Conservation (phyloP, 768 basidiomycete species). For the Lentinula detonsa region DNA sequence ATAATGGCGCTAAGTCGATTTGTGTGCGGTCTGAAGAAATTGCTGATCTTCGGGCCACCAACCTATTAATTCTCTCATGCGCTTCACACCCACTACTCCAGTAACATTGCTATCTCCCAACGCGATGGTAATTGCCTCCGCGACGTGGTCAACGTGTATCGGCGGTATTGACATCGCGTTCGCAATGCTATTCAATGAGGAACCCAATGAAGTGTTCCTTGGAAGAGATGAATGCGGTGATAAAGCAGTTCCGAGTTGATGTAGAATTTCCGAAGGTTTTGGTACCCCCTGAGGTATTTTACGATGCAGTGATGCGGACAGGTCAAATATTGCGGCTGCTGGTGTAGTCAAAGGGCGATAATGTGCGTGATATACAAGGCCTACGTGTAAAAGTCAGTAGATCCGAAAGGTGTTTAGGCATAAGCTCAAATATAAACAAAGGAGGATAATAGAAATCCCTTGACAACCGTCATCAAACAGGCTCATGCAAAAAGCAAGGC, state of each 20-base stretch:
- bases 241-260: slow-evolving; percentile 37
- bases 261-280: slow-evolving; percentile 61
- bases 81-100: slow-evolving; percentile 63
- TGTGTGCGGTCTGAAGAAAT: background rate
- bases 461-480: background rate
- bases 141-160: slow-evolving; percentile 95
- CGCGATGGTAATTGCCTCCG: slow-evolving; percentile 68
- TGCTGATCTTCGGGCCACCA: slow-evolving; percentile 31
- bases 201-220: slow-evolving; percentile 17
- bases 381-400: slow-evolving; percentile 31
- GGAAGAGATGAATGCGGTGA: background rate
- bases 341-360: slow-evolving; percentile 85
- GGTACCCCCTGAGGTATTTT: slow-evolving; percentile 51
- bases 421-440: no score
- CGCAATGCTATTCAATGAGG: slow-evolving; percentile 60
- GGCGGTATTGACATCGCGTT: slow-evolving; percentile 82
- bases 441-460: no score
- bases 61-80: slow-evolving; percentile 74
- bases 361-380: slow-evolving; percentile 95
- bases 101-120: slow-evolving; percentile 45
- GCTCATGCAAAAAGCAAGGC: background rate
- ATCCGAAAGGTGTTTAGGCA: slow-evolving; percentile 8
- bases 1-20: background rate
- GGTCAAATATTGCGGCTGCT: slow-evolving; percentile 75
- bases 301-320: slow-evolving; percentile 69